Conservation (phyloP, 805 yeast species). For the Wickerhamiella kurtzmanii region DNA sequence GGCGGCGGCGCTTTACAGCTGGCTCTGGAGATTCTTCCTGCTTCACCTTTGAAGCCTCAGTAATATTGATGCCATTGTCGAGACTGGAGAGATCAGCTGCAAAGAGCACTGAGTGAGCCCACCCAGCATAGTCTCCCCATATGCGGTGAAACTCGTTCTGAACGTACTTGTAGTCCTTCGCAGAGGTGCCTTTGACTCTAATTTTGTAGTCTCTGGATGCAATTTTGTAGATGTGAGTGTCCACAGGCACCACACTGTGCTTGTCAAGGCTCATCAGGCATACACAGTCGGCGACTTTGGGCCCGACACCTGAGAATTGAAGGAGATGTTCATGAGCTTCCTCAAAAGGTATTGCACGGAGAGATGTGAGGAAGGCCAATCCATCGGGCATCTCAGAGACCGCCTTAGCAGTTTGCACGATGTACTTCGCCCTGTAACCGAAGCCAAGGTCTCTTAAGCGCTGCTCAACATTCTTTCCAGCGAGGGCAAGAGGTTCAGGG, state of each 20-base stretch:
- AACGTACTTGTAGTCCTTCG: conserved; percentile 41
- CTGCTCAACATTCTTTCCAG: conserved; percentile 31
- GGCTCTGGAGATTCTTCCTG: too few species aligned
- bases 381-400: conserved; percentile 30
- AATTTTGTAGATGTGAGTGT: conserved; percentile 86
- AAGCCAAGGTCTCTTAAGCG: conserved; percentile 39
- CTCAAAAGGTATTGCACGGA: conserved; percentile 36
- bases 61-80: conserved; percentile 47
- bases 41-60: too few species aligned
- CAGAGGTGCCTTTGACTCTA: conserved; percentile 24
- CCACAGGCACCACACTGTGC: conserved; percentile 83
- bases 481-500: conserved; percentile 50
- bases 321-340: conserved; percentile 47
- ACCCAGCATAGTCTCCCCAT: conserved; percentile 92
- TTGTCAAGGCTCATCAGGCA: conserved; percentile 81
- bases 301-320: conserved; percentile 79
- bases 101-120: conserved; percentile 95
- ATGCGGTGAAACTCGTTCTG: conserved; percentile 44
- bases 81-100: conserved; percentile 69
- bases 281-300: conserved; percentile 96
- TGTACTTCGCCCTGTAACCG: conserved; percentile 87
- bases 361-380: conserved; percentile 27
- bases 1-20: too few species aligned
- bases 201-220: conserved; percentile 70
- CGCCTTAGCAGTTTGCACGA: conserved; percentile 57